Percentiles rank a stretch among this genome's conserved stretches.
Conservation (phyloP, 2,329 filamentous ascomycete genomes). For the Penicillium sp. region DNA sequence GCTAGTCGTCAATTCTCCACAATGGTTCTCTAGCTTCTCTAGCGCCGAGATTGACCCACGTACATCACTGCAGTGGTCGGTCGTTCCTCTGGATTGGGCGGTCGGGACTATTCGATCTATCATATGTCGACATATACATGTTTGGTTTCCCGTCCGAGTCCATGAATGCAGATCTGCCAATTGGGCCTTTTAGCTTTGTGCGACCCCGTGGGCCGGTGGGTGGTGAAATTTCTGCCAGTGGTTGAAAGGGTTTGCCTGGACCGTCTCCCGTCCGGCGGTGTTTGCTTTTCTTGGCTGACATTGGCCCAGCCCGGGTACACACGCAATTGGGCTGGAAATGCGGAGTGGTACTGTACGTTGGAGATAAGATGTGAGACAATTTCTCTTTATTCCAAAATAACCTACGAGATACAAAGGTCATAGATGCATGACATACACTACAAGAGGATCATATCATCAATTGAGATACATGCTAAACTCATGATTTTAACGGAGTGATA, state of each 20-base stretch:
- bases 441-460: neutral
- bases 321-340: no score
- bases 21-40: neutral
- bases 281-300: no score
- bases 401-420: no score
- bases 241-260: neutral
- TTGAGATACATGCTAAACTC: neutral
- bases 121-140: neutral
- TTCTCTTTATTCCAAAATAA: no score
- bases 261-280: neutral
- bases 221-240: neutral
- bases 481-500: constrained; percentile 4
- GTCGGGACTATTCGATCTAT: neutral
- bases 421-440: no score
- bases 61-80: neutral
- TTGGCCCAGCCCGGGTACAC: no score
- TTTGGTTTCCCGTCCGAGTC: neutral
- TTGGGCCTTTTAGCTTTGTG: neutral
- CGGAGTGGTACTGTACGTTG: no score
- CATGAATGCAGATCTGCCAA: neutral
- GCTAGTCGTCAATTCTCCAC: neutral
- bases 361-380: no score
- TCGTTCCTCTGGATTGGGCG: neutral
- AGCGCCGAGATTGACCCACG: neutral
- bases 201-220: neutral